Evolutionary conservation across 1,139 yeast genomes (phyloP).

Genomic region (Blastobotrys malaysiensis): DNA sequence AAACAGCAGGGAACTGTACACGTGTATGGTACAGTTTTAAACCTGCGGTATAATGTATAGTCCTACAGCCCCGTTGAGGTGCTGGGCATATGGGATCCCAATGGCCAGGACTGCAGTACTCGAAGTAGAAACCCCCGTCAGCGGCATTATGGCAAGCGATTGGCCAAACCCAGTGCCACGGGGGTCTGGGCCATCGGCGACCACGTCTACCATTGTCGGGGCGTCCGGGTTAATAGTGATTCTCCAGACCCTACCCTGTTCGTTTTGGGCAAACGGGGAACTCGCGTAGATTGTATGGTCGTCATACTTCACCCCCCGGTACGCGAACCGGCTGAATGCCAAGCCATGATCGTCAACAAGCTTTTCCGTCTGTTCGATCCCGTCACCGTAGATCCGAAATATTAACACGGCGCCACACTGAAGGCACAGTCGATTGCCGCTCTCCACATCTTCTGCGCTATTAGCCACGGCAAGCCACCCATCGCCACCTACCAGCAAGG

Average conservation of each 20-base stretch:
- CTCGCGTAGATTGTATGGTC: slow-evolving; percentile 30
- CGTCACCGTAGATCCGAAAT: slow-evolving; percentile 26
- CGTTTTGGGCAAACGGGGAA: slow-evolving; percentile 39
- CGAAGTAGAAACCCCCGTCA: slow-evolving; percentile 18
- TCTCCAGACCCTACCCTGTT: slow-evolving; percentile 43
- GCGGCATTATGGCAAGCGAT: slow-evolving; percentile 27
- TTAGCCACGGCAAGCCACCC: slow-evolving; percentile 28
- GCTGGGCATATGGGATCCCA: slow-evolving; percentile 41
- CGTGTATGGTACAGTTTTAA: slow-evolving; percentile 17
- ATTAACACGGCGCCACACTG: slow-evolving; percentile 40
- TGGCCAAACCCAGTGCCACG: slow-evolving; percentile 41
- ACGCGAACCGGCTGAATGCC: slow-evolving; percentile 34
- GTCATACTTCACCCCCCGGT: slow-evolving; percentile 27
- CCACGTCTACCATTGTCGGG: slow-evolving; percentile 11
- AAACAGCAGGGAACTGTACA: no score
- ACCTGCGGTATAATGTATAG: slow-evolving; percentile 20
- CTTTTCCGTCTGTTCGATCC: slow-evolving; percentile 10
- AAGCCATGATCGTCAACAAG: slow-evolving; percentile 2
- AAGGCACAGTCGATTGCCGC: slow-evolving; percentile 19
- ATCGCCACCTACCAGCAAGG: slow-evolving; percentile 23
- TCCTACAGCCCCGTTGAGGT: slow-evolving; percentile 27
- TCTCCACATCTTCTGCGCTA: slow-evolving; percentile 17
- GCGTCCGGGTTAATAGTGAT: slow-evolving; percentile 21
- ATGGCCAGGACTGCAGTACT: slow-evolving; percentile 31
- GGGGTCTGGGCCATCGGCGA: slow-evolving; percentile 27